phyloP scores from a whole-genome alignment of 164 flowering plant species.

The Chloranthus sessilifolius region DNA sequence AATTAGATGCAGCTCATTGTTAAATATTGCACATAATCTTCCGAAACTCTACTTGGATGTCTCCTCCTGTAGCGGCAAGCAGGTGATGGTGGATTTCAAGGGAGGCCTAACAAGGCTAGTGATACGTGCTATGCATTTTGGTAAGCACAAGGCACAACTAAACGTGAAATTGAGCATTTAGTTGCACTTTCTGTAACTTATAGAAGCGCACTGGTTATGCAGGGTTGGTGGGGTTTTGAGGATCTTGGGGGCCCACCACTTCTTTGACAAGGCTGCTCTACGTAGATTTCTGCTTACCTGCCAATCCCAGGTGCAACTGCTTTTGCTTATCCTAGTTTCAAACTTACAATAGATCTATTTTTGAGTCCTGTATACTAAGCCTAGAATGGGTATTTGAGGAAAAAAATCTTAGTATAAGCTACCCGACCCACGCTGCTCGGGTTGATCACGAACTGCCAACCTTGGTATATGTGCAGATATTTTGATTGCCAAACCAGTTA shows the following conservation, averaged over 20 bases:
- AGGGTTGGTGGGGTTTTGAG: constrained; percentile 81
- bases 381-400: too few species aligned
- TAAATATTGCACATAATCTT: too few species aligned
- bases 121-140: constrained; percentile 98
- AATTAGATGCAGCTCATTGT: background rate
- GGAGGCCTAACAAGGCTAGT: constrained; percentile 77
- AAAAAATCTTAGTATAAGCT: too few species aligned
- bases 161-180: background rate
- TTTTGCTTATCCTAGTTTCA: constrained; percentile 8
- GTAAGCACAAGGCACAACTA: constrained; percentile 28
- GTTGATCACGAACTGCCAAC: too few species aligned
- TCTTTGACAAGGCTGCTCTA: constrained; percentile 51
- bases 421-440: too few species aligned
- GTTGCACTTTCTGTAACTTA: background rate
- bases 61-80: constrained; percentile 64
- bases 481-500: too few species aligned
- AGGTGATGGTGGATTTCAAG: constrained; percentile 90
- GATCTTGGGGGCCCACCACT: constrained; percentile 59
- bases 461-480: too few species aligned
- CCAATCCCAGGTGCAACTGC: constrained; percentile 53
- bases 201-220: constrained; percentile 6
- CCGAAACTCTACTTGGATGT: too few species aligned
- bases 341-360: background rate
- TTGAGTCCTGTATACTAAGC: too few species aligned
- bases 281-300: constrained; percentile 61